Conservation (phyloP, 768 basidiomycete genomes). For the Kwoniella newhampshirensis region DNA sequence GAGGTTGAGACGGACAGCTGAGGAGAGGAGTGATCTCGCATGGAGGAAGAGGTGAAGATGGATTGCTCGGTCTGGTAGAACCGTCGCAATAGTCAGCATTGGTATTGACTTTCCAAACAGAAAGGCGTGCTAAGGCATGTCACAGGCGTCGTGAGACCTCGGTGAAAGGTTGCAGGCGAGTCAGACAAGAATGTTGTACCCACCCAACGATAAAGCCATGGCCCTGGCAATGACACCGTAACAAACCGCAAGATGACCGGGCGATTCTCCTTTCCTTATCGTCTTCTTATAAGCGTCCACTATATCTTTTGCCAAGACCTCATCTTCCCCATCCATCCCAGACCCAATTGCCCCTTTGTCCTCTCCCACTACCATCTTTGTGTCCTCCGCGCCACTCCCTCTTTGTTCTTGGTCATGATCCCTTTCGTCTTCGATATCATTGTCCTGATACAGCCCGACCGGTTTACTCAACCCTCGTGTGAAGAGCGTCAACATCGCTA, state of each 20-base stretch:
- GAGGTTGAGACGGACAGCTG: conserved; percentile 84
- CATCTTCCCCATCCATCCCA: conserved; percentile 15
- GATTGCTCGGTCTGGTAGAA: conserved; percentile 67
- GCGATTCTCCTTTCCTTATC: conserved; percentile 65
- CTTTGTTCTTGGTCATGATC: conserved; percentile 30
- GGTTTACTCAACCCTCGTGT: conserved; percentile 74
- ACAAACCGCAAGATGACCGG: conserved; percentile 84
- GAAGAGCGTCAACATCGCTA: conserved; percentile 85
- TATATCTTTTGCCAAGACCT: conserved; percentile 50
- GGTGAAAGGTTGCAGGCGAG: too few relatives aligned
- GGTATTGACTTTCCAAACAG: too few relatives aligned
- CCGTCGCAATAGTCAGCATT: too few relatives aligned
- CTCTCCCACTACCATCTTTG: not conserved
- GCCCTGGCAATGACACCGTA: conserved; percentile 84
- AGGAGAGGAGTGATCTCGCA: conserved; percentile 82
- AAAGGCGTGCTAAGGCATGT: too few relatives aligned
- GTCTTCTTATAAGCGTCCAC: conserved; percentile 69
- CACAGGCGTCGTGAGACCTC: too few relatives aligned
- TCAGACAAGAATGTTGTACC: conserved; percentile 13
- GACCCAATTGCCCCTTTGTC: not conserved
- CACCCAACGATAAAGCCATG: conserved; percentile 72
- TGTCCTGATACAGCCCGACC: conserved; percentile 24
- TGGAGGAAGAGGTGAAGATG: conserved; percentile 92
- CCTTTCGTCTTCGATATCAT: conserved; percentile 31
- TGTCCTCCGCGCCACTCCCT: conserved; percentile 35